These are phyloP conservation scores for Exophiala bonariae DNA, from an alignment of 2,329 filamentous ascomycete species.

Conservation along the genomic window DNA sequence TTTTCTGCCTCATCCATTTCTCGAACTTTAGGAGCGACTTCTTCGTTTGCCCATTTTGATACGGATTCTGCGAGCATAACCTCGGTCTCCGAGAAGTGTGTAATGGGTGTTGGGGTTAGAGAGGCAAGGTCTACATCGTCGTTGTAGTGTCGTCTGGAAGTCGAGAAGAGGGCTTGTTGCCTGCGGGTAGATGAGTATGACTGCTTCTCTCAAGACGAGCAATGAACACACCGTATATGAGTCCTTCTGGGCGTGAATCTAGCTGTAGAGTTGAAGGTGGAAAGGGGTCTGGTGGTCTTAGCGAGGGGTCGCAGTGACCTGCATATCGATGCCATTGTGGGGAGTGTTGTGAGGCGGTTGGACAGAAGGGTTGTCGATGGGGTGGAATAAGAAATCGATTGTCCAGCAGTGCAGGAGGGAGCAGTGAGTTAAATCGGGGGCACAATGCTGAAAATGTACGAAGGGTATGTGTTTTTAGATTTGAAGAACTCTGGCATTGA, in stretches of 20 bases:
- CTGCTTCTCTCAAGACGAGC: constrained; percentile 21
- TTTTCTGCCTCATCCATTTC: constrained; percentile 97
- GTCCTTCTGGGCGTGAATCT: constrained; percentile 13
- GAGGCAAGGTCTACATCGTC: constrained; percentile 64
- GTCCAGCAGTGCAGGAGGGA: too few species aligned
- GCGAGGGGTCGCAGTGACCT: constrained; percentile 44
- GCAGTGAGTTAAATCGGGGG: too few species aligned
- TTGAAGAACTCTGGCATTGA: too few species aligned
- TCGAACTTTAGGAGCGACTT: constrained; percentile 85
- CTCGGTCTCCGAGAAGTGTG: constrained; percentile 88
- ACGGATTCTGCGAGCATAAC: constrained; percentile 85
- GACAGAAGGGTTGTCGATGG: neutral
- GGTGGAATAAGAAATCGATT: too few species aligned
- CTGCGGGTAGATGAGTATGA: constrained; percentile 7
- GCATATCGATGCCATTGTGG: constrained; percentile 49
- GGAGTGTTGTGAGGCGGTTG: neutral
- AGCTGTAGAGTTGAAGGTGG: constrained; percentile 5
- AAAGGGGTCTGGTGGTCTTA: constrained; percentile 15
- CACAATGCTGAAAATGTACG: too few species aligned
- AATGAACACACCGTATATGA: constrained; percentile 38
- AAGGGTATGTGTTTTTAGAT: too few species aligned
- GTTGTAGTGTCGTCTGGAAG: constrained; percentile 35
- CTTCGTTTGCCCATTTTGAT: constrained; percentile 83
- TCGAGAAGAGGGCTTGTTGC: constrained; percentile 34
- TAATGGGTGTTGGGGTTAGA: constrained; percentile 87